A percentile compares a stretch with the other conserved stretches of the same genome.
Evolutionary conservation across 495 filamentous ascomycete species (phyloP).

Genomic region (Evansstolkia leycettana): DNA sequence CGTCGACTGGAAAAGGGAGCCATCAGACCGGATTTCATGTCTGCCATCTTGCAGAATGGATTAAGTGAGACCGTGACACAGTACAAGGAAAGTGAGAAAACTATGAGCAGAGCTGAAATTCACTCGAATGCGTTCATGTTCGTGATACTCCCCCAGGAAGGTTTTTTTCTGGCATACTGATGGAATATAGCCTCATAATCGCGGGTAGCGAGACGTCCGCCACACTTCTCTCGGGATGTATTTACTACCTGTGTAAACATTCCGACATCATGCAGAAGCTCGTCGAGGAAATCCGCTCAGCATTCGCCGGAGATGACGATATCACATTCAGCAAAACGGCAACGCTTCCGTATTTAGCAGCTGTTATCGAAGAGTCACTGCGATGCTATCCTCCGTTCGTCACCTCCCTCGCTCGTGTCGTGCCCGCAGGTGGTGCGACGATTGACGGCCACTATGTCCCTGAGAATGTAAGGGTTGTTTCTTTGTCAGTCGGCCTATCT

Average conservation of each 20-base stretch:
- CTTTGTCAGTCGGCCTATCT: background rate
- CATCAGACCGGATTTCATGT: conserved; percentile 1
- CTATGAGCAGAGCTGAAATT: background rate
- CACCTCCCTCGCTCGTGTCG: conserved; percentile 13
- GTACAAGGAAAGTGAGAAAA: background rate
- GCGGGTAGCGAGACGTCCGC: conserved; percentile 49
- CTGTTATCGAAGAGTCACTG: conserved; percentile 31
- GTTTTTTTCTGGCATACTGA: background rate
- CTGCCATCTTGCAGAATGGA: background rate
- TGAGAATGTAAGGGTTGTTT: conserved; percentile 2
- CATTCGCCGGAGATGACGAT: conserved; percentile 22
- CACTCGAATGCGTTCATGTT: background rate
- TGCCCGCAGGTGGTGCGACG: conserved; percentile 16
- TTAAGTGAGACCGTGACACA: background rate
- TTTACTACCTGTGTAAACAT: conserved; percentile 37
- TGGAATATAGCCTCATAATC: conserved; percentile 13
- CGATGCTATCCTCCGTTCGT: conserved; percentile 29
- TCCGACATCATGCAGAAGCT: conserved; percentile 23
- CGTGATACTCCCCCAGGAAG: background rate
- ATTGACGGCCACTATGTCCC: conserved; percentile 23
- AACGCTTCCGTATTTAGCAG: conserved; percentile 20
- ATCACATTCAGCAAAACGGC: conserved; percentile 32
- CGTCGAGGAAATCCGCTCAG: conserved; percentile 29
- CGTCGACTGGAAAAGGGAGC: conserved; percentile 2
- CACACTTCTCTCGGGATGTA: conserved; percentile 33